Evolutionary conservation across 78 protist species (phyloP).

Genomic region (Tieghemostelium lacteum): DNA sequence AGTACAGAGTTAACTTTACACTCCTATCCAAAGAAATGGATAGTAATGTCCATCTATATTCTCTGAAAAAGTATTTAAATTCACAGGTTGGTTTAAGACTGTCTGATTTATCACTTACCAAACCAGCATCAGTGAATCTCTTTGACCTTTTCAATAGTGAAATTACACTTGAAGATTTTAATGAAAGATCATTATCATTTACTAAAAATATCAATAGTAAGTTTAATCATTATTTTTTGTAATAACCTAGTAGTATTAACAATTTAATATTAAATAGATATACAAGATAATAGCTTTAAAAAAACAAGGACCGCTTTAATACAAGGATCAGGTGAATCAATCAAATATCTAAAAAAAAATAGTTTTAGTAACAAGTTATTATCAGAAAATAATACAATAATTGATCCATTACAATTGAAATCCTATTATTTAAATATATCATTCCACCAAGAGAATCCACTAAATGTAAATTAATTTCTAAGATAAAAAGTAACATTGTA

Average conservation of each 20-base stretch:
- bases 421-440: not conserved
- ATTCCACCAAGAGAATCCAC: not conserved
- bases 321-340: not conserved
- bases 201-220: not conserved
- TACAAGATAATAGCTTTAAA: no score
- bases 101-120: not conserved
- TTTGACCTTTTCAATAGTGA: not conserved
- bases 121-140: not conserved
- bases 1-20: not conserved
- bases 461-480: not conserved
- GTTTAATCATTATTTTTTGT: no score
- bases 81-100: not conserved
- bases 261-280: no score
- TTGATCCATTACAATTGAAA: not conserved
- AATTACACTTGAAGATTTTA: not conserved
- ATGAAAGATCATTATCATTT: not conserved
- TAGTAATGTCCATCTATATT: not conserved
- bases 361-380: not conserved
- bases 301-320: not conserved
- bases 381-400: not conserved
- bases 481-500: slow-evolving; percentile 3
- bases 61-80: not conserved
- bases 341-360: no score
- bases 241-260: not conserved
- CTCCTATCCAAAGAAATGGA: not conserved